phyloP scores from a whole-genome alignment of 495 filamentous ascomycete species.

The Clavariopsis aquatica region DNA sequence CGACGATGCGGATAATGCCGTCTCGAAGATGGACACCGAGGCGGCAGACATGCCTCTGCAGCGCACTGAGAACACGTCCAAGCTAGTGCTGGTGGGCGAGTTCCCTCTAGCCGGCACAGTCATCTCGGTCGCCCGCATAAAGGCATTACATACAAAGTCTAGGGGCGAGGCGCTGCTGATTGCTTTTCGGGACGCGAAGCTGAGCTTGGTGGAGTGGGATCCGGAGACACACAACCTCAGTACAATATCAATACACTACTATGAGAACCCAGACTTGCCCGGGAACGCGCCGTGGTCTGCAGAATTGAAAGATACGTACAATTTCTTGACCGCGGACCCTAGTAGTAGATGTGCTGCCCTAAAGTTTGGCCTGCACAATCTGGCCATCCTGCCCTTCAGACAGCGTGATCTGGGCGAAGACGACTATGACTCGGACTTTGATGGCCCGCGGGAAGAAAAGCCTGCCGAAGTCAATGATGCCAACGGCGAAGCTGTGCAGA shows the following conservation, averaged over 20 bases:
- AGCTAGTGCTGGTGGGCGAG: slow-evolving; percentile 84
- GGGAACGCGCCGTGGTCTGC: slow-evolving; percentile 69
- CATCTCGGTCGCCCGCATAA: slow-evolving; percentile 76
- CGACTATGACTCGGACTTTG: slow-evolving; percentile 80
- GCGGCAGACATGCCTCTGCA: slow-evolving; percentile 43
- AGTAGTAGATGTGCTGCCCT: slow-evolving; percentile 88
- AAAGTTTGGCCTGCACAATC: slow-evolving; percentile 83
- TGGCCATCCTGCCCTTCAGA: slow-evolving; percentile 92
- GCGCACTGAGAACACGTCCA: slow-evolving; percentile 62
- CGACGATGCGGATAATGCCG: slow-evolving; percentile 40
- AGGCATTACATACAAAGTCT: slow-evolving; percentile 65
- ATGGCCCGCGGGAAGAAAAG: slow-evolving; percentile 49
- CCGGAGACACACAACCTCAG: slow-evolving; percentile 70
- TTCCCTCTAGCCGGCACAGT: slow-evolving; percentile 80
- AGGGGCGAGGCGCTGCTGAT: slow-evolving; percentile 83
- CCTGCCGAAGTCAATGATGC: slow-evolving; percentile 43
- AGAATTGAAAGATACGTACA: slow-evolving; percentile 67
- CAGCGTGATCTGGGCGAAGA: slow-evolving; percentile 92
- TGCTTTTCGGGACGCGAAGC: slow-evolving; percentile 83
- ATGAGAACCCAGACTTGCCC: slow-evolving; percentile 86
- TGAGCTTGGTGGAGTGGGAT: slow-evolving; percentile 94
- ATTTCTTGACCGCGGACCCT: slow-evolving; percentile 83
- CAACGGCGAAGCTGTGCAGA: slow-evolving; percentile 56
- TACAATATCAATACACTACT: slow-evolving; percentile 95
- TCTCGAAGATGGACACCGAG: slow-evolving; percentile 24